Percentiles rank a stretch among this genome's conserved stretches.
Conservation (phyloP, 1,284 basidiomycete genomes). For the Ceratobasidium sp. region DNA sequence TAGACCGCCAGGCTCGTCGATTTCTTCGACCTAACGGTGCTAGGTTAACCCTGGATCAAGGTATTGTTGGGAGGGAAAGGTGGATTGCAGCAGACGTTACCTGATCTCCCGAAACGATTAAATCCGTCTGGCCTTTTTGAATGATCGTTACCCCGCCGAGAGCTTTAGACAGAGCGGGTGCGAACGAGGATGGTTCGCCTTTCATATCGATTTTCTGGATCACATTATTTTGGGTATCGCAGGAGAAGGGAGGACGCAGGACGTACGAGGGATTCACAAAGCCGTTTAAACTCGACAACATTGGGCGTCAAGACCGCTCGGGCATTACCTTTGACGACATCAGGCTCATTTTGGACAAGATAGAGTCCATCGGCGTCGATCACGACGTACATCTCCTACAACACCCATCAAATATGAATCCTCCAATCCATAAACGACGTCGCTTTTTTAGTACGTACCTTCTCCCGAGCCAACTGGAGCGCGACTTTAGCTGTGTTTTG, state of each 20-base stretch:
- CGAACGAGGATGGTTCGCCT: conserved; percentile 48
- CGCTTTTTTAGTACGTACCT: not conserved
- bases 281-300: conserved; percentile 90
- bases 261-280: conserved; percentile 81
- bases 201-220: conserved; percentile 45
- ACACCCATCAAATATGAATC: conserved; percentile 63
- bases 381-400: conserved; percentile 85
- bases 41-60: not conserved
- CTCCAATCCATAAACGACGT: no score
- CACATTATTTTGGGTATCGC: not conserved
- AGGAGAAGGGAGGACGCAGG: not conserved
- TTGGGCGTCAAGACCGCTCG: conserved; percentile 93
- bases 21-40: conserved; percentile 69
- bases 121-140: conserved; percentile 88
- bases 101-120: conserved; percentile 60
- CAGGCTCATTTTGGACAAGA: conserved; percentile 81
- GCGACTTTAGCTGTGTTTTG: conserved; percentile 71
- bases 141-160: conserved; percentile 92
- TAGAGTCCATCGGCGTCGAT: conserved; percentile 93
- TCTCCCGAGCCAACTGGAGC: conserved; percentile 62
- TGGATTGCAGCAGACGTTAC: not conserved
- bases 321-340: conserved; percentile 83
- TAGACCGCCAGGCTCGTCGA: conserved; percentile 82
- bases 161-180: conserved; percentile 64
- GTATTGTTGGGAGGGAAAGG: not conserved